phyloP scores from a whole-genome alignment of 805 yeast genomes.

The Candida anglica region DNA sequence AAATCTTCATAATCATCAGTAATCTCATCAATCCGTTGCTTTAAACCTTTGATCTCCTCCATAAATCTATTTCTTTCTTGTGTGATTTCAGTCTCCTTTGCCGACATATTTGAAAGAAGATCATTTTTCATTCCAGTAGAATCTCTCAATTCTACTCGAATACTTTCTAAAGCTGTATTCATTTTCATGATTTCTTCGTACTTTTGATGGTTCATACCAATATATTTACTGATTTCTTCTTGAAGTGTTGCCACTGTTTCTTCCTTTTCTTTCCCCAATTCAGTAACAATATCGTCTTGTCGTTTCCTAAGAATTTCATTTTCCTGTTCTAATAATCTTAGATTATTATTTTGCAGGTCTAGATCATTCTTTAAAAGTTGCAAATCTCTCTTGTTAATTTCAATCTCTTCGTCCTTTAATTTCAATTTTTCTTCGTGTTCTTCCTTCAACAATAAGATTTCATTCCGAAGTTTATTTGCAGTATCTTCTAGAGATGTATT shows the following conservation, averaged over 20 bases:
- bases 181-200: conserved; percentile 11
- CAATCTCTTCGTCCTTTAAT: background rate
- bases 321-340: no score
- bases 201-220: conserved; percentile 1
- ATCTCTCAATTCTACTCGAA: conserved; percentile 18
- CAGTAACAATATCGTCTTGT: no score
- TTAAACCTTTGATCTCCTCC: conserved; percentile 45
- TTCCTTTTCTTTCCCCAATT: conserved; percentile 1
- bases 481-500: background rate
- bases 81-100: conserved; percentile 56
- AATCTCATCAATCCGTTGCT: conserved; percentile 43
- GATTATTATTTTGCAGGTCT: no score
- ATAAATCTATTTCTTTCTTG: conserved; percentile 49
- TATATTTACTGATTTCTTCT: conserved; percentile 1
- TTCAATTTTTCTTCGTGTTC: conserved; percentile 2
- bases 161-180: conserved; percentile 8
- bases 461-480: conserved; percentile 1
- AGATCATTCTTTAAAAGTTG: no score
- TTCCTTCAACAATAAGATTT: conserved; percentile 3
- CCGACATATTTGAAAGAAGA: conserved; percentile 62
- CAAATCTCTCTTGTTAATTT: no score
- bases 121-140: conserved; percentile 49
- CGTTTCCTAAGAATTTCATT: no score
- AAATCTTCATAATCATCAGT: conserved; percentile 38
- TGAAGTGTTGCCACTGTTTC: conserved; percentile 1